phyloP scores from a whole-genome alignment of 176 grass and related monocot species.

The Areca catechu region DNA sequence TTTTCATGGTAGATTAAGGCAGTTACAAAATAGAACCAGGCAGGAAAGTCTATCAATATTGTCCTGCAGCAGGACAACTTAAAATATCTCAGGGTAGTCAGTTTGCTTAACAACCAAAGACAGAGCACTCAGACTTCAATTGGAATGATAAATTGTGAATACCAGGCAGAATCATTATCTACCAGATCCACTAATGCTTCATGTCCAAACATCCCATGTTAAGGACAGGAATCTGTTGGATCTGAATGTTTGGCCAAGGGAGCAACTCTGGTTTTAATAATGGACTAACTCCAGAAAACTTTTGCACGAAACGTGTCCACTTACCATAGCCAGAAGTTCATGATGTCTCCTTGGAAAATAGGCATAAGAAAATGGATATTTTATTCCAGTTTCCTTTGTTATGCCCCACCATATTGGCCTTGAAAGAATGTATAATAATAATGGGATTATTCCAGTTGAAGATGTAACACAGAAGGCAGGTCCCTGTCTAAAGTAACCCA shows the following conservation, averaged over 20 bases:
- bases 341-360: constrained; percentile 57
- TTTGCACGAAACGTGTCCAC: constrained; percentile 52
- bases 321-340: constrained; percentile 57
- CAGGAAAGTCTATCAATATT: constrained; percentile 53
- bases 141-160: constrained; percentile 14
- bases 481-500: constrained; percentile 35
- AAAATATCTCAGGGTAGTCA: too few relatives aligned
- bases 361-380: constrained; percentile 43
- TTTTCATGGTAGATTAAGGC: constrained; percentile 53
- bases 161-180: constrained; percentile 60
- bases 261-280: constrained; percentile 31
- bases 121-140: too few relatives aligned
- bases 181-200: constrained; percentile 23
- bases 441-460: constrained; percentile 51
- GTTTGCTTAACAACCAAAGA: too few relatives aligned
- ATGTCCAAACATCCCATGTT: constrained; percentile 10
- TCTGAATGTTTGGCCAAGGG: constrained; percentile 10
- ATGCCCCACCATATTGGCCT: constrained; percentile 66
- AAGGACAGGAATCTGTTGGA: constrained; percentile 7
- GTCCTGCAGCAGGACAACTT: constrained; percentile 36
- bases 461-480: constrained; percentile 41
- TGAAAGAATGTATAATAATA: constrained; percentile 64
- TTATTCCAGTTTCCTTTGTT: constrained; percentile 47
- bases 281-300: constrained; percentile 52
- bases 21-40: constrained; percentile 66